Conservation (phyloP, 2,329 filamentous ascomycete species). For the Fusarium scirpi region DNA sequence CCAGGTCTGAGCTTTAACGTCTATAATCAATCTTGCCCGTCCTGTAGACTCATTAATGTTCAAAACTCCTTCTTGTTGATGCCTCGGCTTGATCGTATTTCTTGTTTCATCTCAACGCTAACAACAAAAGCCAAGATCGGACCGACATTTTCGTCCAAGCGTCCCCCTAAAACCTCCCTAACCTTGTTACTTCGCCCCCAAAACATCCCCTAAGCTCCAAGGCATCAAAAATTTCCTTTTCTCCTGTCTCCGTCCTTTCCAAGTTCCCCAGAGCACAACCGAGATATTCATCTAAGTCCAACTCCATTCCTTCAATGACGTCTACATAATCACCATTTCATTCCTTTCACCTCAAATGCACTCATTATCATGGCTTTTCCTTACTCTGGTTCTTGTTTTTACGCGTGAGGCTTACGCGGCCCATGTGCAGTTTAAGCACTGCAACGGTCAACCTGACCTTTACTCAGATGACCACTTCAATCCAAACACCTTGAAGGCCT, state of each 20-base stretch:
- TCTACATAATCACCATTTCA: background rate
- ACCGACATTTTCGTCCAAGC: slow-evolving; percentile 4
- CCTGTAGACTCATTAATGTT: background rate
- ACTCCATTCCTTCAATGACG: slow-evolving; percentile 22
- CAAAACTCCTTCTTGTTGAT: background rate
- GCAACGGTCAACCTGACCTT: slow-evolving; percentile 4
- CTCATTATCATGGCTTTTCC: slow-evolving; percentile 4
- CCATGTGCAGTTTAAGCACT: slow-evolving; percentile 34
- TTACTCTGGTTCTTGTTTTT: slow-evolving; percentile 5
- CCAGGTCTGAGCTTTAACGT: background rate
- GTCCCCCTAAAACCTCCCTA: background rate
- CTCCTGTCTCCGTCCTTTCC: background rate
- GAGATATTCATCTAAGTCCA: slow-evolving; percentile 6
- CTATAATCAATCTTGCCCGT: background rate
- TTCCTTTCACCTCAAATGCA: slow-evolving; percentile 5
- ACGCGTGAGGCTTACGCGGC: slow-evolving; percentile 18
- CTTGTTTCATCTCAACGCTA: background rate
- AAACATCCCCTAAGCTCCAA: background rate
- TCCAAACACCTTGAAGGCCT: slow-evolving; percentile 1
- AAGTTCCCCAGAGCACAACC: slow-evolving; percentile 1
- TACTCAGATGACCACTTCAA: background rate
- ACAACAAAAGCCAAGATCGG: background rate
- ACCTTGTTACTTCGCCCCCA: background rate
- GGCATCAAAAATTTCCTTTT: slow-evolving; percentile 2
- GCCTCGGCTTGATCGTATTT: background rate